Conservation (phyloP, 306 rosid genomes). For the Vigna trinervia region DNA sequence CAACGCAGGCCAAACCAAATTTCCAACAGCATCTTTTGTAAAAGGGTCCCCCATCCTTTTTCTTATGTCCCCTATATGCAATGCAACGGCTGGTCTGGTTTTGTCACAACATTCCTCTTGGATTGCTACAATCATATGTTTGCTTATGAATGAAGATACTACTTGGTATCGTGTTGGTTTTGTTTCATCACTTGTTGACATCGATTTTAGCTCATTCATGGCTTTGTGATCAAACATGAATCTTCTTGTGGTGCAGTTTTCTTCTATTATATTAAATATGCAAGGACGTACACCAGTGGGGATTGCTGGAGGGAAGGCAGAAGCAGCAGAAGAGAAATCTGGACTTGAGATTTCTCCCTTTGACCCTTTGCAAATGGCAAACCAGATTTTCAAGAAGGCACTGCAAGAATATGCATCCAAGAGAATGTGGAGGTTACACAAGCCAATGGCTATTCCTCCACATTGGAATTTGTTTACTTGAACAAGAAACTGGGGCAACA, state of each 20-base stretch:
- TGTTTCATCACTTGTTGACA: conserved; percentile 22
- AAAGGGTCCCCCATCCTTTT: conserved; percentile 50
- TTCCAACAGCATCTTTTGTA: conserved; percentile 35
- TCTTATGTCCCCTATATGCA: conserved; percentile 62
- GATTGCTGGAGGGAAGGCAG: conserved; percentile 53
- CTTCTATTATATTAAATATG: conserved; percentile 21
- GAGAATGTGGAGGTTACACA: conserved; percentile 53
- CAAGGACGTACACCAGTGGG: conserved; percentile 32
- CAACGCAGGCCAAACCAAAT: conserved; percentile 46
- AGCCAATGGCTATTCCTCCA: conserved; percentile 62
- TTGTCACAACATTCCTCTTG: background rate
- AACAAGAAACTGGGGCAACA: conserved; percentile 46
- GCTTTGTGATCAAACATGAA: conserved; percentile 49
- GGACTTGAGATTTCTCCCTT: conserved; percentile 39
- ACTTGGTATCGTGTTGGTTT: conserved; percentile 50
- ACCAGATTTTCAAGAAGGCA: conserved; percentile 54
- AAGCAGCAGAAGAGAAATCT: conserved; percentile 39
- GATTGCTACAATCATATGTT: conserved; percentile 50
- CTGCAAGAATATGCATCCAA: conserved; percentile 51
- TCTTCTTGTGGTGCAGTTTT: conserved; percentile 48
- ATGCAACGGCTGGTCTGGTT: conserved; percentile 26
- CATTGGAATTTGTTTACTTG: conserved; percentile 64
- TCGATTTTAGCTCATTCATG: conserved; percentile 25
- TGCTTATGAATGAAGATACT: conserved; percentile 53
- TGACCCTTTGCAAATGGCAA: conserved; percentile 38